Evolutionary conservation across 306 rosid species (phyloP), one percentile per base, ranked within the genome.

Genomic region (Castanea sativa): DNA sequence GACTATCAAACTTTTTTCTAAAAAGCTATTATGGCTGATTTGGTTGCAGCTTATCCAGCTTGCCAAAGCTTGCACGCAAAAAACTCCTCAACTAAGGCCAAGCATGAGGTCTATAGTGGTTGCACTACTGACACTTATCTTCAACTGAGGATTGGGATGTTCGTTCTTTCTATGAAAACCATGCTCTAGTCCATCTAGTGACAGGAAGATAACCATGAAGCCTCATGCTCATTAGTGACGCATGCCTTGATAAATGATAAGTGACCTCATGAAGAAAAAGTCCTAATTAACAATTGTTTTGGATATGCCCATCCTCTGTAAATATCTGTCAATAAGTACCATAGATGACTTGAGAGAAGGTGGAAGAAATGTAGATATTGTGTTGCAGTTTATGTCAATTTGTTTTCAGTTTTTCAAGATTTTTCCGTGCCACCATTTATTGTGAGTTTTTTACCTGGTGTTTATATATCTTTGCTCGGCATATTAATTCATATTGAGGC

Each of bases 31-130:
- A 7, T 59, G 71, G 74, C 8, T 72, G 41, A n/a, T 60, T 69
- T 32, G 58, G 74, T n/a, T 83, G 83, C 86, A 92, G 93, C 84
- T 86, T 88, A 88, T 86, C 21, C 90, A 85, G 45, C 89, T 92
- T 53, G 94, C 92, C 10, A 90, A 77, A 23, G 23, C 23, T 23
- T 23, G 23, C 23, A 23, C 23, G 1, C 23, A 23, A 23, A 1
- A 23, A 23, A 23, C 23, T 23, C 23, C 23, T 23, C 23, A 23
- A 23, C 23, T 23, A 23, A 23, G 23, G 23, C 23, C 23, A 23
- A 23, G 23, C 23, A 23, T 23, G 23, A 23, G 23, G 23, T 23
- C 23, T 23, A 23, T 23, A 23, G 23, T 23, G 23, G 23, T 23
- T 23, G 23, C 23, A 23, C 23, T 23, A 23, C 0, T 23, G 23